Evolutionary conservation across 371 early-diverging fungal genomes (phyloP).

Genomic region (Nematocida sp.): DNA sequence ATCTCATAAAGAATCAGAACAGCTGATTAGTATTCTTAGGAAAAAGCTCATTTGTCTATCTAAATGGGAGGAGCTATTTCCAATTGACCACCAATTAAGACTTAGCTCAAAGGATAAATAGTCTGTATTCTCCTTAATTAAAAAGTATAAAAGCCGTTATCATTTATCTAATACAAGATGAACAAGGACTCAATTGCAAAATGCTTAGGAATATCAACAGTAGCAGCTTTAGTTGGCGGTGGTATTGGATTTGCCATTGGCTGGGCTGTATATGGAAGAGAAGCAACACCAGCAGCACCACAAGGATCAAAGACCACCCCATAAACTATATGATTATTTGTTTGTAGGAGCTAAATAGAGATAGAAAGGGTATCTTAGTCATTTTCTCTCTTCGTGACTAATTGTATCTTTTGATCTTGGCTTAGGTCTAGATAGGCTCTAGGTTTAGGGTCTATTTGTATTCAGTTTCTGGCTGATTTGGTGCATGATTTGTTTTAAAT

Average conservation of each 20-base stretch:
- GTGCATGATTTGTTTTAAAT: not conserved
- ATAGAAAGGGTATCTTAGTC: too few species aligned
- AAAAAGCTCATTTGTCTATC: slow-evolving; percentile 10
- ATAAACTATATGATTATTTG: too few species aligned
- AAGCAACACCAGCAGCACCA: not conserved
- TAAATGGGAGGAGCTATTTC: slow-evolving; percentile 19
- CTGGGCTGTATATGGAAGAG: too few species aligned
- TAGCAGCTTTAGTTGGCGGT: slow-evolving; percentile 13
- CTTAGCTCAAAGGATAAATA: slow-evolving; percentile 8
- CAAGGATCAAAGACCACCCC: too few species aligned
- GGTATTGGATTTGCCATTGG: too few species aligned
- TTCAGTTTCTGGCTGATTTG: not conserved
- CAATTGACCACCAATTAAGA: slow-evolving; percentile 18
- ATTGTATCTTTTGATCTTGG: too few species aligned
- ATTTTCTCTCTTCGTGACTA: too few species aligned
- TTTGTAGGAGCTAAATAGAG: too few species aligned
- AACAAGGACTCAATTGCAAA: slow-evolving; percentile 8
- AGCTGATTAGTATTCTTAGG: slow-evolving; percentile 27
- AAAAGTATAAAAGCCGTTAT: slow-evolving; percentile 20
- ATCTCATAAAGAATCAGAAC: slow-evolving; percentile 4
- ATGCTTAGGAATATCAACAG: not conserved
- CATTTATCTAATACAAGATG: not conserved
- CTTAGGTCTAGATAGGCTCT: too few species aligned
- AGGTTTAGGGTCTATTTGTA: too few species aligned
- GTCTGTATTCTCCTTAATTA: not conserved